These are phyloP conservation scores for Rhinocladiella similis DNA, from an alignment of 2,329 filamentous ascomycete genomes.

Conservation along the genomic window DNA sequence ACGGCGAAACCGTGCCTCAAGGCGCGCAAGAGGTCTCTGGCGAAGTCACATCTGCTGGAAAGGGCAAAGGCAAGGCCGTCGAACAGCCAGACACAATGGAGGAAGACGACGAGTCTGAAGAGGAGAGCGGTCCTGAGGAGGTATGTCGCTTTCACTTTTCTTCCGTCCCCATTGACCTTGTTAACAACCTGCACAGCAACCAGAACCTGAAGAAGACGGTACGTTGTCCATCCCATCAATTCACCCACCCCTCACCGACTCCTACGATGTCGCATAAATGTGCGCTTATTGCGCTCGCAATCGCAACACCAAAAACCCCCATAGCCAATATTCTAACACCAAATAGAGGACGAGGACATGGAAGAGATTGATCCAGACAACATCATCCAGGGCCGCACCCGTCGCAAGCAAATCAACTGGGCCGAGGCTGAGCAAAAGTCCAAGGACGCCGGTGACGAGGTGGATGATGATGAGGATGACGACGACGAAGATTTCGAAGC, in stretches of 20 bases:
- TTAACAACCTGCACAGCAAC: slow-evolving; percentile 18
- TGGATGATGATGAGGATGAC: slow-evolving; percentile 63
- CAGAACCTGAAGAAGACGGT: slow-evolving; percentile 24
- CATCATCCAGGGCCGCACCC: slow-evolving; percentile 88
- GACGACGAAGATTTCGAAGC: slow-evolving; percentile 40
- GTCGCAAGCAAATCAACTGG: slow-evolving; percentile 90
- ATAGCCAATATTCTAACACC: slow-evolving; percentile 15
- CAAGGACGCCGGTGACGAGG: slow-evolving; percentile 72
- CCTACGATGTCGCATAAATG: background rate
- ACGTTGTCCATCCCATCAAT: background rate
- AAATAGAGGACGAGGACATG: slow-evolving; percentile 73
- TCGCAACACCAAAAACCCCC: background rate
- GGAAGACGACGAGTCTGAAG: slow-evolving; percentile 72
- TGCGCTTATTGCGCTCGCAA: background rate
- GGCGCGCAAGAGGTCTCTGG: slow-evolving; percentile 33
- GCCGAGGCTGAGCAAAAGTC: slow-evolving; percentile 83
- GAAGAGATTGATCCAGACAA: slow-evolving; percentile 89
- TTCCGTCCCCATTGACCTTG: background rate
- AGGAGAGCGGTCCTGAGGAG: slow-evolving; percentile 66
- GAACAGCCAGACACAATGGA: slow-evolving; percentile 57
- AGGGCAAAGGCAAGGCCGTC: slow-evolving; percentile 85
- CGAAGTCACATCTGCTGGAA: slow-evolving; percentile 39
- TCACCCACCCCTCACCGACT: background rate
- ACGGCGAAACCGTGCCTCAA: slow-evolving; percentile 25
- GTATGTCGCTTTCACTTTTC: background rate